phyloP scores from a whole-genome alignment of 257 asterid genomes.

The Craterostigma plantagineum region DNA sequence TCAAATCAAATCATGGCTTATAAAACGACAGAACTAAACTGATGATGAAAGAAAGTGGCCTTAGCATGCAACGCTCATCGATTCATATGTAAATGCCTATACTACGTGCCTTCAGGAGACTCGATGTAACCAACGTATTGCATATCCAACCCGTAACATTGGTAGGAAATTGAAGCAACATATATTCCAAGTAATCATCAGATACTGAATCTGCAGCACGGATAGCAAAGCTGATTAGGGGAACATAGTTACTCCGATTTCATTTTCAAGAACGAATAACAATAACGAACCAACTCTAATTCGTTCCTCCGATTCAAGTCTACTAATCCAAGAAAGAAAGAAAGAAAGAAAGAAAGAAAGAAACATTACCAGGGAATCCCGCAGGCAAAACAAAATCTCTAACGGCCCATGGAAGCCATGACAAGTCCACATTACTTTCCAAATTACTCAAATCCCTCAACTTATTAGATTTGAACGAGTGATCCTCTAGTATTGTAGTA shows the following conservation, averaged over 20 bases:
- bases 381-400: constrained; percentile 75
- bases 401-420: constrained; percentile 52
- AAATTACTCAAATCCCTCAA: constrained; percentile 11
- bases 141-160: constrained; percentile 98
- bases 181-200: constrained; percentile 85
- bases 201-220: constrained; percentile 70
- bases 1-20: too few species aligned
- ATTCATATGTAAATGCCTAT: too few species aligned
- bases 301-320: not conserved
- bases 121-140: constrained; percentile 83
- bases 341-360: constrained; percentile 5
- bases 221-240: constrained; percentile 1
- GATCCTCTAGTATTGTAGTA: constrained; percentile 36
- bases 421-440: constrained; percentile 16
- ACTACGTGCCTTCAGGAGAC: constrained; percentile 79
- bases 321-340: too few species aligned
- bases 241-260: too few species aligned
- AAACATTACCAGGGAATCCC: constrained; percentile 62
- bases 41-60: too few species aligned
- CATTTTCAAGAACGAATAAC: too few species aligned
- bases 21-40: too few species aligned
- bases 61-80: too few species aligned
- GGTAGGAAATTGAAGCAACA: constrained; percentile 89
- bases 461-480: constrained; percentile 13
- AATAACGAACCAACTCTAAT: not conserved